Evolutionary conservation across 805 yeast species (phyloP).

Genomic region (Zygosaccharomyces kombuchaensis): DNA sequence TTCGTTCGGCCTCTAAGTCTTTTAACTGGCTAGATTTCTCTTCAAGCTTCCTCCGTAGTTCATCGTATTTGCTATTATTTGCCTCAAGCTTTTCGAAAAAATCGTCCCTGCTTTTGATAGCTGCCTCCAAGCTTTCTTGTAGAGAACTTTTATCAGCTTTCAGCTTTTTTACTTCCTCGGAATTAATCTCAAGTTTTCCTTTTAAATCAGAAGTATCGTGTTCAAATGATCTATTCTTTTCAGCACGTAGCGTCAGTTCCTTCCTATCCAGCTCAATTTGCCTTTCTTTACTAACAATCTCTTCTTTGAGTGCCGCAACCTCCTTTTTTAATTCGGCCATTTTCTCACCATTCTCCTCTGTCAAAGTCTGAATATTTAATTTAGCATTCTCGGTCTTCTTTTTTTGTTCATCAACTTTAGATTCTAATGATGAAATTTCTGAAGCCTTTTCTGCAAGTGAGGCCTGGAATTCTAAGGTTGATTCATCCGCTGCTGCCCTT

Average conservation of each 20-base stretch:
- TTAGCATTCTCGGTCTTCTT: conserved; percentile 1
- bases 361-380: conserved; percentile 3
- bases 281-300: neutral
- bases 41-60: neutral
- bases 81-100: conserved; percentile 4
- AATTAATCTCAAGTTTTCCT: conserved; percentile 8
- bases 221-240: conserved; percentile 1
- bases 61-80: neutral
- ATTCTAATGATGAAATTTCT: conserved; percentile 19
- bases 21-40: neutral
- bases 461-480: conserved; percentile 2
- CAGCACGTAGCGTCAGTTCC: neutral
- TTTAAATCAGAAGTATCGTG: neutral
- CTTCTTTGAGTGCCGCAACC: conserved; percentile 5
- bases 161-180: conserved; percentile 1
- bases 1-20: neutral
- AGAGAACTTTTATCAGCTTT: neutral
- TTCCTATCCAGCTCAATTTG: neutral
- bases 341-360: neutral
- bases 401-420: conserved; percentile 20
- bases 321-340: neutral
- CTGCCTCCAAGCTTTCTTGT: conserved; percentile 1
- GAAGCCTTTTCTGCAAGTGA: conserved; percentile 5
- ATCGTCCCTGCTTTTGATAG: conserved; percentile 4
- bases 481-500: neutral